Evolutionary conservation across 2,329 filamentous ascomycete species (phyloP), one percentile per base, ranked within the genome.

Genomic region (Chaetomium strumarium): DNA sequence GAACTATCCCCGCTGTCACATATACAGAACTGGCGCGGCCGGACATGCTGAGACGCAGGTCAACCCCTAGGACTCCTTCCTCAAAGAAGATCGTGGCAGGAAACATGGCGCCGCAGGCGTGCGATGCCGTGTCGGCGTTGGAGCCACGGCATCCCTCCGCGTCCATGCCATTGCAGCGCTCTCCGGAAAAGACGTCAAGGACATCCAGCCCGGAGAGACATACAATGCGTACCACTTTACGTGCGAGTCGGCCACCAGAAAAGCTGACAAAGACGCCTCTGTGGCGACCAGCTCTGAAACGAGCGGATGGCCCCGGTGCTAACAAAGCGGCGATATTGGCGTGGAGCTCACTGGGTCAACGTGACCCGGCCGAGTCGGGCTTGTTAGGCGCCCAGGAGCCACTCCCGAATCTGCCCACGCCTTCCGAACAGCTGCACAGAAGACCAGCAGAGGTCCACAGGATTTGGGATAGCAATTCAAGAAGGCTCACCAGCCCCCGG

Each of bases 1-100:
- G 89, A 12, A 93, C 88, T 1, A 85, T 96, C 57, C 89, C 88
- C 43, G 86, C 88, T 8, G 80, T 91, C 45, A 84, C 78, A 55
- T 95, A 95, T 65, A 79, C 83, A 5, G 86, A 95, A 60, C 75
- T 95, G n/a, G 86, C 87, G n/a, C 82, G 84, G 52, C 86, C 86
- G 12, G 63, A 71, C 12, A 70, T 82, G 10, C 71, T 77, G 29
- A 39, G 54, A 48, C 36, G 87, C 20, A 79, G 81, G 24, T 74
- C 77, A 1, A 66, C 79, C 38, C 77, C 67, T 49, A 77, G 73
- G 67, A 74, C 72, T 63, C 78, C 76, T 49, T 79, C 76, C 48
- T 79, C 76, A 0, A 78, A 80, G 38, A 68, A 68, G 31, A 69
- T 72, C 38, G 66, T 72, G 13, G 67, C 72, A 14, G 65, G 72